Evolutionary conservation across 495 filamentous ascomycete species (phyloP).

Genomic region (Aspergillus biplanus): DNA sequence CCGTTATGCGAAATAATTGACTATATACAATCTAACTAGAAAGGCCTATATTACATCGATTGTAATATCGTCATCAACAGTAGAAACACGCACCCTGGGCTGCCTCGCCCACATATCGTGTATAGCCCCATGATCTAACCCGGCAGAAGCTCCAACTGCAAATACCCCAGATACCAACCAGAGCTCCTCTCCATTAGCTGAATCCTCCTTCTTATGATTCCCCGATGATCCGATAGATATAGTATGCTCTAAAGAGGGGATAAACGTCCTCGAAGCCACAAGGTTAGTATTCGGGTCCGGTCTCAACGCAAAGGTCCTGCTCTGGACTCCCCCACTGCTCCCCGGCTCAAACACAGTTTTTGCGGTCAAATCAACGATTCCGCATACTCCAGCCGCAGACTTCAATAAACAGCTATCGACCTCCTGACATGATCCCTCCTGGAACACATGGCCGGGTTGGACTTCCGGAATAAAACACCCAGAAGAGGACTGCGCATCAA

Average conservation of each 20-base stretch:
- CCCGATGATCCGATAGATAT: background rate
- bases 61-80: background rate
- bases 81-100: background rate
- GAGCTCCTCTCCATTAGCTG: background rate
- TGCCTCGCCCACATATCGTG: slow-evolving; percentile 14
- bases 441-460: background rate
- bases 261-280: slow-evolving; percentile 19
- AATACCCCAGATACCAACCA: slow-evolving; percentile 18
- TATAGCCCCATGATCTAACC: background rate
- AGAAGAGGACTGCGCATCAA: slow-evolving; percentile 12
- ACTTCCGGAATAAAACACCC: slow-evolving; percentile 4
- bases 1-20: too few relatives aligned
- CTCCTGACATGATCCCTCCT: background rate
- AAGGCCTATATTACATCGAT: background rate
- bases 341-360: background rate
- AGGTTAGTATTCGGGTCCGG: slow-evolving; percentile 27
- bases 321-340: background rate
- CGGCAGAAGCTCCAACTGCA: slow-evolving; percentile 11
- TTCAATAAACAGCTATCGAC: slow-evolving; percentile 6
- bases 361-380: slow-evolving; percentile 9
- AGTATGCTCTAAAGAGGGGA: slow-evolving; percentile 8
- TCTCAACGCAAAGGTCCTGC: slow-evolving; percentile 14
- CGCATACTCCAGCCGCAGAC: slow-evolving; percentile 16
- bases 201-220: background rate
- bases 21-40: too few relatives aligned